Evolutionary conservation across 2,329 filamentous ascomycete genomes (phyloP), one percentile per base, ranked within the genome.

Genomic region (Xylogone sp.): DNA sequence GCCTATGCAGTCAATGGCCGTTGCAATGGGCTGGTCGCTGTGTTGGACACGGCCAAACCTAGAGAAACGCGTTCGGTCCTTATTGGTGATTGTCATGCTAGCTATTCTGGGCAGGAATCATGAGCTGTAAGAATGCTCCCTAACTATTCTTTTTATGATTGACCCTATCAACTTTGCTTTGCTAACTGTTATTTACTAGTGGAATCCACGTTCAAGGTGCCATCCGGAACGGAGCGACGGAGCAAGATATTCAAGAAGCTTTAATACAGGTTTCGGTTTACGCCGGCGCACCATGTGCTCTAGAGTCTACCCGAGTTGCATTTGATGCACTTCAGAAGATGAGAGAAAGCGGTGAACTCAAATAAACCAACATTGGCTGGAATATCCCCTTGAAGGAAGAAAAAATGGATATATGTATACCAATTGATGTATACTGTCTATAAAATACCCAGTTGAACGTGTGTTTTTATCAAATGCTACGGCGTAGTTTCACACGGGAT

Each of bases 41-140:
- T 76, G 78, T 21, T 87, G 83, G 83, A 78, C 78, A 3, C 76
- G 83, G 5, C 82, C 81, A 0, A 83, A 83, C 0, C 74, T 87
- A 8, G 75, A 79, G 31, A 75, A 77, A 53, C 83, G 84, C 63
- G 77, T 81, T 56, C 75, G 83, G 44, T 80, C 75, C 48, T 70
- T 87, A 50, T 68, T 87, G 50, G 86, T 85, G 63, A 80, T 86
- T 45, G 82, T 77, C 45, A 85, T 87, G 77, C 70, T 87, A 44
- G 27, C 27, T 31, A 31, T 31, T 31, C 27, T 31, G 27, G 27
- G 27, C 8, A 31, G 27, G 13, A 31, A 31, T 13, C 27, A 31
- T 13, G 27, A 31, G 13, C 27, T 31, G 27, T 31, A 31, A 31
- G 27, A 13, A 7, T 31, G 27, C 7, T 8, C 27, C 13, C 13